Conservation (phyloP, 495 filamentous ascomycete genomes). For the Talaromyces proteolyticus region DNA sequence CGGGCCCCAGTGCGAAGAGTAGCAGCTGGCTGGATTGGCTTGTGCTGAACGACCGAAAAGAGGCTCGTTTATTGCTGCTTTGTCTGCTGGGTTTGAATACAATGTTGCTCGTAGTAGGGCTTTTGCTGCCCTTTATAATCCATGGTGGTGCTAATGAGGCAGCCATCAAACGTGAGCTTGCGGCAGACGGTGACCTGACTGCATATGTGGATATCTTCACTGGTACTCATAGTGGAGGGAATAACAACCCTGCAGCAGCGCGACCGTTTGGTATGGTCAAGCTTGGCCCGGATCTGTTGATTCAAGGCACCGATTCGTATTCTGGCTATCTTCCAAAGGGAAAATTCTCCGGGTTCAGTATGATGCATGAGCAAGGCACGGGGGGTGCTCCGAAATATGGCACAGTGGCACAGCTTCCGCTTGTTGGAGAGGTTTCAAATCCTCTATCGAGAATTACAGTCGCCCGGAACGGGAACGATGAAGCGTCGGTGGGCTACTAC, state of each 20-base stretch:
- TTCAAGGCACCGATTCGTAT: slow-evolving; percentile 52
- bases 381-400: slow-evolving; percentile 74
- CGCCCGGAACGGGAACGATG: slow-evolving; percentile 42
- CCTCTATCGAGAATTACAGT: slow-evolving; percentile 54
- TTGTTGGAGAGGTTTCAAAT: slow-evolving; percentile 45
- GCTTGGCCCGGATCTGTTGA: slow-evolving; percentile 54
- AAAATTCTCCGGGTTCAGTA: slow-evolving; percentile 60
- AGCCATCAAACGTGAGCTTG: neutral
- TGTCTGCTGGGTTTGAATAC: neutral
- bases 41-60: neutral
- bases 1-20: no score
- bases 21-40: neutral
- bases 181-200: slow-evolving; percentile 1
- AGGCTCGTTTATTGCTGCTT: neutral
- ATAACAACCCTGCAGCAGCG: slow-evolving; percentile 63
- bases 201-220: slow-evolving; percentile 8
- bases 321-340: slow-evolving; percentile 57
- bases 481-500: slow-evolving; percentile 58
- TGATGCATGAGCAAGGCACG: slow-evolving; percentile 72
- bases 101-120: neutral
- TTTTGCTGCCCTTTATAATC: neutral
- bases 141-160: neutral
- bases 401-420: slow-evolving; percentile 59
- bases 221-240: slow-evolving; percentile 48
- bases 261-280: slow-evolving; percentile 67